These are phyloP conservation scores for Saccharomycopsis fermentans DNA, from an alignment of 805 yeast species.

Conservation along the genomic window DNA sequence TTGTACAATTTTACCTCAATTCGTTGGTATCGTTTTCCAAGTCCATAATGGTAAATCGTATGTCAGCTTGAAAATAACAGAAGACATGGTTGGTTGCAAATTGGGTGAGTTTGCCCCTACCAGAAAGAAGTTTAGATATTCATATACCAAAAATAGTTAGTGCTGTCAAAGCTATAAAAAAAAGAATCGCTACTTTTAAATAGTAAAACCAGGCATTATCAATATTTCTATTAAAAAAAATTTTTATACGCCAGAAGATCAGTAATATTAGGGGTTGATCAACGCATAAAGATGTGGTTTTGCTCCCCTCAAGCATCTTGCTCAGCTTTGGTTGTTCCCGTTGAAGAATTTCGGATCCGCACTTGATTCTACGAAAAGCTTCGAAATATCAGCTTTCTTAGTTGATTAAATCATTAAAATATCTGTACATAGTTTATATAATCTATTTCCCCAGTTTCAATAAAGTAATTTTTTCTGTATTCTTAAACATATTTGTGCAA, in stretches of 20 bases:
- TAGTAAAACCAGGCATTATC: too few relatives aligned
- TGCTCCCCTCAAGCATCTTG: too few relatives aligned
- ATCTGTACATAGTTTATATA: neutral
- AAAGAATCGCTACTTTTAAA: neutral
- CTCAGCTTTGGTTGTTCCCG: too few relatives aligned
- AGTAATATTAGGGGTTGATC: too few relatives aligned
- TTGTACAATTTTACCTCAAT: slow-evolving; percentile 91
- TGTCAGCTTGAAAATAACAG: slow-evolving; percentile 75
- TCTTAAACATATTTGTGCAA: neutral
- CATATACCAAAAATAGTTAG: slow-evolving; percentile 22
- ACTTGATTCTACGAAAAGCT: too few relatives aligned
- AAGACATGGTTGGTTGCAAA: slow-evolving; percentile 95
- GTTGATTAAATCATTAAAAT: neutral
- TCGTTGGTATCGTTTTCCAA: slow-evolving; percentile 89
- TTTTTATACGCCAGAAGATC: too few relatives aligned
- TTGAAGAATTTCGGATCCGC: too few relatives aligned
- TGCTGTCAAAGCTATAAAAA: neutral
- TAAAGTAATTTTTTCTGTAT: neutral
- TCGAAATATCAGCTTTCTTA: neutral
- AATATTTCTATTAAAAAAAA: too few relatives aligned
- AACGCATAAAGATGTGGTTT: too few relatives aligned
- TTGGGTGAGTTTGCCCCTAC: slow-evolving; percentile 95
- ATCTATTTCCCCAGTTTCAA: neutral
- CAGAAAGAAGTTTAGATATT: slow-evolving; percentile 76
- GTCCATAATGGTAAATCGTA: slow-evolving; percentile 95